Evolutionary conservation across 192 early-diverging fungal species (phyloP).

Genomic region (Gonapodya prolifera): DNA sequence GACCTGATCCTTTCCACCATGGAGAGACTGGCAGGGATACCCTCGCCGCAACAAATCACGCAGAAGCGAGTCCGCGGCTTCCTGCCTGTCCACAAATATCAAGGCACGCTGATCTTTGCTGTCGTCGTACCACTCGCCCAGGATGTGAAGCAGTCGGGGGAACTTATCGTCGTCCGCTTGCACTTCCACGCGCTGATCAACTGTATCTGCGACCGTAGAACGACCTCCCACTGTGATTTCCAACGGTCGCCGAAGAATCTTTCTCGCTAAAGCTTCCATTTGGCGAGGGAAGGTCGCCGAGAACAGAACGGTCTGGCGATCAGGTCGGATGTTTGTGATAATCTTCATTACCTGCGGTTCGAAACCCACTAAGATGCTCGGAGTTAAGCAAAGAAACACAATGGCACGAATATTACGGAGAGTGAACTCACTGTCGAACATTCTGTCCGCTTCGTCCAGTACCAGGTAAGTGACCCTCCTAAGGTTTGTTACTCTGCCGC

Average conservation of each 20-base stretch:
- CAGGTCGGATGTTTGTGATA: slow-evolving; percentile 77
- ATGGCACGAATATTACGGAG: slow-evolving; percentile 29
- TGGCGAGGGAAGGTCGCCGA: slow-evolving; percentile 92
- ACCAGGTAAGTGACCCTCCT: slow-evolving; percentile 85
- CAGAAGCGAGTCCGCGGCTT: slow-evolving; percentile 81
- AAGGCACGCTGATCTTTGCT: slow-evolving; percentile 54
- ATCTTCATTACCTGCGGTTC: slow-evolving; percentile 71
- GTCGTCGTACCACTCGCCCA: slow-evolving; percentile 64
- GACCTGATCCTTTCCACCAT: slow-evolving; percentile 89
- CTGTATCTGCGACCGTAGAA: slow-evolving; percentile 73
- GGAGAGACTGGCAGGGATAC: slow-evolving; percentile 77
- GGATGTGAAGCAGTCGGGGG: slow-evolving; percentile 70
- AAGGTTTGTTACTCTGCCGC: slow-evolving; percentile 76
- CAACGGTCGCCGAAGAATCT: slow-evolving; percentile 76
- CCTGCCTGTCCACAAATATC: slow-evolving; percentile 93
- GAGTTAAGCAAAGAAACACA: background rate
- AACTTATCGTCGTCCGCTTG: slow-evolving; percentile 68
- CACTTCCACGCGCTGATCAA: slow-evolving; percentile 83
- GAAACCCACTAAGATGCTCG: slow-evolving; percentile 6
- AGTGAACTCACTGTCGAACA: slow-evolving; percentile 99
- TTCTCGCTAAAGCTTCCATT: slow-evolving; percentile 90
- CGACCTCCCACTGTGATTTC: slow-evolving; percentile 95
- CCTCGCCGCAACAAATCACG: slow-evolving; percentile 71
- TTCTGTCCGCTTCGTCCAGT: slow-evolving; percentile 90
- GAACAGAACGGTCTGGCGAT: slow-evolving; percentile 78